A percentile compares a stretch with the other conserved stretches of the same genome.
These are phyloP conservation scores for Cadophora sp. DNA, from an alignment of 2,329 filamentous ascomycete species.

Conservation along the genomic window DNA sequence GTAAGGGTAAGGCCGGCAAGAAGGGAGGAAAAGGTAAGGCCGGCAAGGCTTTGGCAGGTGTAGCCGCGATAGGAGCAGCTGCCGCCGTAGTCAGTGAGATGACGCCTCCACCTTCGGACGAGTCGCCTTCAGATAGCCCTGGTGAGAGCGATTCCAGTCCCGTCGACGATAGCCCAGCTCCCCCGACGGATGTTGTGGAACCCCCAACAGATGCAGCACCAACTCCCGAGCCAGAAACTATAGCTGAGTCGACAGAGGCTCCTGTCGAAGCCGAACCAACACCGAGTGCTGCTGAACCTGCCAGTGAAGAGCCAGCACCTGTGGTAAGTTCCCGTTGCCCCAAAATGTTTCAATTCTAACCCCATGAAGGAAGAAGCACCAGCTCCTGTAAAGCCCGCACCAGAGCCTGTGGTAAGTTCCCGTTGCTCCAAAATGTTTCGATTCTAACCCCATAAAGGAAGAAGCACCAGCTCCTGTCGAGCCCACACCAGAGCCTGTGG, in stretches of 20 bases:
- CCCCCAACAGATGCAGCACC: background rate
- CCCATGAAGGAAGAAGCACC: conserved; percentile 7
- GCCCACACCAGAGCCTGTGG: conserved; percentile 6
- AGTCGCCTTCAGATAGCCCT: conserved; percentile 19
- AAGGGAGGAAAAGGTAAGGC: conserved; percentile 26
- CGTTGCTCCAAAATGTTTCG: too few relatives aligned
- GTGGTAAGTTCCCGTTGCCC: conserved; percentile 13
- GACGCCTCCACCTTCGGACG: conserved; percentile 22
- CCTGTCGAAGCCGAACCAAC: background rate
- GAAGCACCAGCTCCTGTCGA: conserved; percentile 9
- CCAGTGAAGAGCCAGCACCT: conserved; percentile 15
- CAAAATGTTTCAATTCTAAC: background rate
- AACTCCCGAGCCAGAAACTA: background rate
- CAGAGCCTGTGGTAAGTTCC: conserved; percentile 17
- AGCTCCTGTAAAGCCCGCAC: background rate
- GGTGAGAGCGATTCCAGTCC: conserved; percentile 17
- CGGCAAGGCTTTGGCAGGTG: conserved; percentile 24
- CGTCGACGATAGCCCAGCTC: background rate
- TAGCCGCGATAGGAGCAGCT: conserved; percentile 24
- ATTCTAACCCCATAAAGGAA: conserved; percentile 5
- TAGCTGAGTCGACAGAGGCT: conserved; percentile 13
- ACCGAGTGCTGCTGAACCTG: conserved; percentile 1
- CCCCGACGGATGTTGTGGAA: background rate
- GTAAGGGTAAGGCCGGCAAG: conserved; percentile 28
- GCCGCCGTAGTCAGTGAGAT: conserved; percentile 16